Base-by-base conservation (phyloP, 495 filamentous ascomycete species). In the Annulohypoxylon bovei region DNA sequence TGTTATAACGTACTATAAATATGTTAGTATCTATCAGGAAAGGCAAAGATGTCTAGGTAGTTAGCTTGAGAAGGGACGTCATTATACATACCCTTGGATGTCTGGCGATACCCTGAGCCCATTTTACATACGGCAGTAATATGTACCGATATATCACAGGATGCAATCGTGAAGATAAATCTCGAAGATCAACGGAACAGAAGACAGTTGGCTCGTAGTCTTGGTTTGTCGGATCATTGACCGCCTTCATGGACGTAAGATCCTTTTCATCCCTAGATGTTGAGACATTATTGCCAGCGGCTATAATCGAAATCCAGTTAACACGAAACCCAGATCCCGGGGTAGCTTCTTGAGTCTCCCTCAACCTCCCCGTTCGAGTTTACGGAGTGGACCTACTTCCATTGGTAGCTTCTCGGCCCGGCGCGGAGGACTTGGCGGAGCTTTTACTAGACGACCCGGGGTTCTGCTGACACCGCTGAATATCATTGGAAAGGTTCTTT, bases 51-150 rank as follows among this genome's bases (percentile, higher is more conserved):
- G 9, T n/a, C 5, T 20, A 23, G 9, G 56, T 33, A 30, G 60
- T 6, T 35, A 35, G 16, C 2, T 42, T 6, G 49, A 33, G 40
- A 16, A n/a, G 22, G 14, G 53, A 40, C 9, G 20, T 33, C 16
- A 32, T 33, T 30, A 18, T 14, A 72, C 70, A 55, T 67, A 72
- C 70, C 70, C 35, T 84, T 74, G 53, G 70, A 55, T 84, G 78
- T 14, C 90, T 87, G 6, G 89, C 87, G 16, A 90, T 79, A 1
- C 65, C 70, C 30, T 80, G 79, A 0, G 87, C 90, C 80, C 84
- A 82, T 44, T 74, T 70, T 57, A 85, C 77, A 69, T 91, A 92
- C 2, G 87, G 87, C 35, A 82, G 72, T 47, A 91, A 75, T 0
- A 91, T 47, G 66, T 80, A 82, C 50, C 77, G 68, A 65, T 83